Percentiles rank a stretch among this genome's conserved stretches.
These are phyloP conservation scores for Dalbergia cochinchinensis DNA, from an alignment of 306 rosid species.

Conservation along the genomic window DNA sequence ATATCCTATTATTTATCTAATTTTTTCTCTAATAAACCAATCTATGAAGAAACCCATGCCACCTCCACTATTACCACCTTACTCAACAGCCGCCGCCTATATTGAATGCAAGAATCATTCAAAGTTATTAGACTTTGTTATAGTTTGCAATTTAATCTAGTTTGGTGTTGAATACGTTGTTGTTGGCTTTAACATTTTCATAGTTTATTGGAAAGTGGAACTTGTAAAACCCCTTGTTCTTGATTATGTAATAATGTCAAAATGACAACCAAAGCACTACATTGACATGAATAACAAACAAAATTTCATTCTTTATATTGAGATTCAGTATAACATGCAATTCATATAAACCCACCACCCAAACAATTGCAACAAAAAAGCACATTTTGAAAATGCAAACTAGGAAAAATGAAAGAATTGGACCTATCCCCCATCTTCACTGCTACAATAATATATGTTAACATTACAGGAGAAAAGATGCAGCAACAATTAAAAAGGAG, in stretches of 20 bases:
- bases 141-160: too few relatives aligned
- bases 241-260: neutral
- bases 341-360: slow-evolving; percentile 72
- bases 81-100: too few relatives aligned
- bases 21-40: too few relatives aligned
- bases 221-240: neutral
- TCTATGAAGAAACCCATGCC: too few relatives aligned
- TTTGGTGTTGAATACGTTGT: too few relatives aligned
- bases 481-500: slow-evolving; percentile 55
- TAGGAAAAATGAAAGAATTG: slow-evolving; percentile 74
- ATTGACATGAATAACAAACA: slow-evolving; percentile 54
- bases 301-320: slow-evolving; percentile 66
- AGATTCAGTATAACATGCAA: slow-evolving; percentile 61
- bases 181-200: too few relatives aligned
- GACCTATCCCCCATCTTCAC: slow-evolving; percentile 56
- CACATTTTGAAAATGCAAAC: slow-evolving; percentile 58
- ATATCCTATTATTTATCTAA: too few relatives aligned
- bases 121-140: too few relatives aligned
- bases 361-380: slow-evolving; percentile 51
- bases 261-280: neutral
- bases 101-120: too few relatives aligned
- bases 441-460: slow-evolving; percentile 59
- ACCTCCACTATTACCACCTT: too few relatives aligned
- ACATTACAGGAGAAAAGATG: slow-evolving; percentile 61
- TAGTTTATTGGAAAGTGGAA: too few relatives aligned